These are phyloP conservation scores for Pelargonium australe DNA, from an alignment of 441 rosid species.

Conservation along the genomic window DNA sequence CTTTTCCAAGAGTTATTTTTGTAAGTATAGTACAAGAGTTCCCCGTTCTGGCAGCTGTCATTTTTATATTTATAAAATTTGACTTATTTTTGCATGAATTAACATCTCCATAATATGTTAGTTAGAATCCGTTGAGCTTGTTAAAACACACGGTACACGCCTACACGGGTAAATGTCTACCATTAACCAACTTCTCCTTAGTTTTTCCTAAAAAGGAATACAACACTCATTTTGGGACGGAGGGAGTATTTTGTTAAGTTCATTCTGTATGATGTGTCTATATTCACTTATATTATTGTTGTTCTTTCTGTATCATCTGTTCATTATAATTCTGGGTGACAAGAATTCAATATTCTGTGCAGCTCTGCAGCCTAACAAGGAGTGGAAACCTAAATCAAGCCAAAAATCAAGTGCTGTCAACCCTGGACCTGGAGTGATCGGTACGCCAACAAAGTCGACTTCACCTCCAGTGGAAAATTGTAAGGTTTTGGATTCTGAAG, in stretches of 20 bases:
- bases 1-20: not conserved
- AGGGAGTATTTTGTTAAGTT: no score
- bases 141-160: no score
- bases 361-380: constrained; percentile 66
- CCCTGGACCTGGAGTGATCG: constrained; percentile 53
- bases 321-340: constrained; percentile 8
- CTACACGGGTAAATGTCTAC: no score
- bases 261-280: no score
- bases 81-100: not conserved
- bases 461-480: constrained; percentile 39
- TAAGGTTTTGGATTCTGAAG: constrained; percentile 39
- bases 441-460: constrained; percentile 51
- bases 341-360: constrained; percentile 22
- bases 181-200: no score
- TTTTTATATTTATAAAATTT: not conserved
- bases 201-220: no score
- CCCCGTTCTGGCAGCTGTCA: not conserved
- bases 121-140: no score
- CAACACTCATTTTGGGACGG: no score
- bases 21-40: not conserved
- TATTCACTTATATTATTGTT: not conserved
- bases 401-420: constrained; percentile 42
- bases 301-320: not conserved
- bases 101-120: no score
- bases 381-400: constrained; percentile 84